Evolutionary conservation across 148 eudicot species (phyloP), one percentile per base, ranked within the genome.

Genomic region (Vaccinium corymbosum): DNA sequence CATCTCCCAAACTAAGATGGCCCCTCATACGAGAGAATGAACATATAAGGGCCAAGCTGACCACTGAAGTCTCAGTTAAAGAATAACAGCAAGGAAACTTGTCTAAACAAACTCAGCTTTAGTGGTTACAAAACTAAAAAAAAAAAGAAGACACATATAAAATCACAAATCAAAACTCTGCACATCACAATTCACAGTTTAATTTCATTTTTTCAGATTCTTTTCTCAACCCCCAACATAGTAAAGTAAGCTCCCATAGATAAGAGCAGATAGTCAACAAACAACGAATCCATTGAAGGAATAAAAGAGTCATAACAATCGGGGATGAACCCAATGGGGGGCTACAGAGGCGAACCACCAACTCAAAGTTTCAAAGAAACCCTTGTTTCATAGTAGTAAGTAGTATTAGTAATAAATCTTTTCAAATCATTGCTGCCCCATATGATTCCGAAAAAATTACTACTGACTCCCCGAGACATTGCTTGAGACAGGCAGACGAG

Each of bases 11-110:
- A 42, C 88, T 88, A 80, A 96, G 79, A 87, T 96, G 95, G 49
- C 82, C 32, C 84, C 92, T 93, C 99, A 96, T 96, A 85, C 91
- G 92, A 78, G 97, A 78, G 74, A 96, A 96, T 10, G 99, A 94
- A 82, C 95, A 94, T 76, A 96, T 93, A 89, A 96, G 91, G 13
- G 94, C 93, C 98, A 96, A 90, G 83, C 90, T 91, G 72, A 96
- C 94, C 98, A 96, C 99, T 96, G 84, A 77, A 83, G 80, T 22
- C 72, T 64, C 27, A 50, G 94, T 96, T 83, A 96, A 80, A 92
- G 97, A 82, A 62, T 80, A 89, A 83, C 90, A 86, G 59, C 61
- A 83, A 42, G 12, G 19, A 32, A 56, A 6, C 46, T 59, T 35
- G 6, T 29, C 48, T n/a, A 62, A 22, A 22, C 3, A 22, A 14